Evolutionary conservation across 768 basidiomycete species (phyloP), one percentile per base, ranked within the genome.

Genomic region (Suillus weaverae): DNA sequence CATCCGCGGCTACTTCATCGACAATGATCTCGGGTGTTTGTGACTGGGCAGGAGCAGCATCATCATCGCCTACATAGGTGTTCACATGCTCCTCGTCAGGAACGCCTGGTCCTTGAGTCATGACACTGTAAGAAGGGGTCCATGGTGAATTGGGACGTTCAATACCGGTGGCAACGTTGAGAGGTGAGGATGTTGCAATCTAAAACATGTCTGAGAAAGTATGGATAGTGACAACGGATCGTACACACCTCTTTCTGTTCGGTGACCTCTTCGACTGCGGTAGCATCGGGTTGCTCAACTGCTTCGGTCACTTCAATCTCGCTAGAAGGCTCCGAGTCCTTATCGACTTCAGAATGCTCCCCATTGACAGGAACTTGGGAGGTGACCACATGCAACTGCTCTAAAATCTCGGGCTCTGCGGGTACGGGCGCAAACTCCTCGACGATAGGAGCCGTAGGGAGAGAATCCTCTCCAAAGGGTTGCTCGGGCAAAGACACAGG

Each of bases 61-160:
- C 57, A 20, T 30, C 26, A 41, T 59, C 57, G 26, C 18, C 57
- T 41, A 32, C 39, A 41, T 59, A 59, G 26, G 39, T 20, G 16
- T 11, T 33, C 38, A 36, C 54, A 56, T 33, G 67, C 61, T 73
- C 69, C 62, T 68, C 60, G 7, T 44, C 57, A 20, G 43, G 18
- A 30, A 66, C 63, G 43, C 79, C 79, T 59, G 83, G 68, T 38
- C 79, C 81, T 70, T 80, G 80, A 20, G 63, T 80, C 14, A 77
- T 82, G 30, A 85, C 84, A 64, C 80, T 81, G 78, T 84, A 86
- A 2, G 85, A 84, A 8, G 84, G 80, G 16, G 79, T 81, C 82
- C 81, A 85, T 35, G 83, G 83, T 18, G 83, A 83, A 67, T 82
- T 83, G 26, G 83, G 82, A 43, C 80, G 74, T 57, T 83, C 83